Conservation (phyloP, 306 rosid genomes). For the Echinosophora koreensis region DNA sequence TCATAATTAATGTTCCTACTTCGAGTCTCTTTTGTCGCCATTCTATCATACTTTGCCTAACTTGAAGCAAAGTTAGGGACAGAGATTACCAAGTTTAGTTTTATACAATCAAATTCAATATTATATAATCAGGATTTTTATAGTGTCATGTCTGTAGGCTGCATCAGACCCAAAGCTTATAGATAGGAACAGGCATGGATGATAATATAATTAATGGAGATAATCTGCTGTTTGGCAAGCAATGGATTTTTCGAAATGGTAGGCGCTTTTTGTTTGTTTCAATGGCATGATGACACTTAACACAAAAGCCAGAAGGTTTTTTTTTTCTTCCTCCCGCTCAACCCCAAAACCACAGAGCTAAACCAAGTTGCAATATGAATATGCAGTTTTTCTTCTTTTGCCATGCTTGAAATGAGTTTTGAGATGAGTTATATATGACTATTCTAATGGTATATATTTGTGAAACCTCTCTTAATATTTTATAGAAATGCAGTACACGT, state of each 20-base stretch:
- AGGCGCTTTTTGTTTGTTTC: conserved; percentile 43
- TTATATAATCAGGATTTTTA: neutral
- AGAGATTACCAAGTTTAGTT: conserved; percentile 29
- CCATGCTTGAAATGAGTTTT: conserved; percentile 4
- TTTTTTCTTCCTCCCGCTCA: too few species aligned
- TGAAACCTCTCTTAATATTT: neutral
- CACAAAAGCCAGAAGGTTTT: too few species aligned
- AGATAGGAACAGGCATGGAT: conserved; percentile 38
- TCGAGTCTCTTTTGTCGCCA: conserved; percentile 51
- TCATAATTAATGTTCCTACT: conserved; percentile 53
- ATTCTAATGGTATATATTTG: neutral
- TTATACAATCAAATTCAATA: conserved; percentile 29
- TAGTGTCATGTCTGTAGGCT: conserved; percentile 5
- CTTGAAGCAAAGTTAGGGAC: conserved; percentile 41
- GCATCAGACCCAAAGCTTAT: conserved; percentile 46
- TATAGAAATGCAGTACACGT: neutral
- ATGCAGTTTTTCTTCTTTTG: neutral
- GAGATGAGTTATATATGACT: neutral
- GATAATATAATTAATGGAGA: conserved; percentile 17
- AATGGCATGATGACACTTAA: conserved; percentile 31
- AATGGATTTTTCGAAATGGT: conserved; percentile 6
- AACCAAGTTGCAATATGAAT: too few species aligned
- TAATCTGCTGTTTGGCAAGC: conserved; percentile 34
- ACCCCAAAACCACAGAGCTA: too few species aligned
- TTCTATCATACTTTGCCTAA: conserved; percentile 33